Conservation (phyloP, 2,329 filamentous ascomycete genomes). For the Fusarium caatingaense region DNA sequence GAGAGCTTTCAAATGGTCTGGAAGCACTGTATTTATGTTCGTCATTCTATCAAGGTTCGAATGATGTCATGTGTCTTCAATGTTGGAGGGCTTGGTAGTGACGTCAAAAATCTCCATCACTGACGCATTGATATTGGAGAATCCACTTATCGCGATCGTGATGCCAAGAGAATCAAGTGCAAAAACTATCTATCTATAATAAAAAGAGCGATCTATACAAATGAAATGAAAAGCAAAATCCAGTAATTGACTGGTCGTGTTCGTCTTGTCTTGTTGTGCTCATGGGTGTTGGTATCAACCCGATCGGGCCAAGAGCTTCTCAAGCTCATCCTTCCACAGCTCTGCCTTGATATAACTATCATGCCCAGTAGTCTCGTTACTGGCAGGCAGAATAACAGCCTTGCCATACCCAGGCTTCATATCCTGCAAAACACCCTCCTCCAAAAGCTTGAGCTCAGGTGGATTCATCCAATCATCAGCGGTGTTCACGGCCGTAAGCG, state of each 20-base stretch:
- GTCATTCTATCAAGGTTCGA: background rate
- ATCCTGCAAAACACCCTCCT: background rate
- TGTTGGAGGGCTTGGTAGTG: background rate
- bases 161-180: rapidly evolving
- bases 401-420: conserved; percentile 14
- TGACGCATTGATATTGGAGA: conserved; percentile 28
- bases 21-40: background rate
- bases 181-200: rapidly evolving
- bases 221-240: background rate
- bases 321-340: conserved; percentile 28
- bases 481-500: conserved; percentile 27
- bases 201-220: rapidly evolving
- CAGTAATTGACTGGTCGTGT: background rate
- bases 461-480: conserved; percentile 32
- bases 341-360: conserved; percentile 28
- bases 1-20: rapidly evolving
- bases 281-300: background rate
- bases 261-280: background rate
- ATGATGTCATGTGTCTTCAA: conserved; percentile 26
- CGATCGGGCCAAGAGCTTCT: background rate
- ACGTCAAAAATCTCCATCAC: conserved; percentile 21
- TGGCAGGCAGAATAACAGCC: background rate
- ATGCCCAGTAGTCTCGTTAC: conserved; percentile 18
- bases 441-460: conserved; percentile 7
- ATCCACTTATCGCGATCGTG: background rate